Percentiles rank a stretch among this genome's conserved stretches.
Conservation (phyloP, 768 basidiomycete species). For the Rubroboletus satanas region DNA sequence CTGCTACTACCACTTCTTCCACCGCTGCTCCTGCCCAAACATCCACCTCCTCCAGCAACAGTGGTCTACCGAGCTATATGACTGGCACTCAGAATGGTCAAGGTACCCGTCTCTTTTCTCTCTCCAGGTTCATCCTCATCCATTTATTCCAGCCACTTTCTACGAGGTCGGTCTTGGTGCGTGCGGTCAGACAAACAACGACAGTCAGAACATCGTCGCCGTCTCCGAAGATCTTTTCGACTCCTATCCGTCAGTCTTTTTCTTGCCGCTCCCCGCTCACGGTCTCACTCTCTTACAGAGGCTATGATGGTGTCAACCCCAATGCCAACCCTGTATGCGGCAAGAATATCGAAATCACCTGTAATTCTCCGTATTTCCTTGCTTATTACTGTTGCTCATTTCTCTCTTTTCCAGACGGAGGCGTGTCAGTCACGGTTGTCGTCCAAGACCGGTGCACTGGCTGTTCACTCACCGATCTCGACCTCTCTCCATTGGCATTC, state of each 20-base stretch:
- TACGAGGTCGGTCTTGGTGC: conserved; percentile 38
- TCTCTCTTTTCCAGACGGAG: conserved; percentile 40
- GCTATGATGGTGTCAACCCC: conserved; percentile 56
- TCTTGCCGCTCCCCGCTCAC: not conserved
- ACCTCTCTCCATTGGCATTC: conserved; percentile 64
- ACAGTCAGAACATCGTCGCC: conserved; percentile 34
- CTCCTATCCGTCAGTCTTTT: conserved; percentile 29
- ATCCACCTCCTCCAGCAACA: conserved; percentile 6
- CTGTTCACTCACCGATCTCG: conserved; percentile 51
- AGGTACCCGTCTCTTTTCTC: conserved; percentile 26
- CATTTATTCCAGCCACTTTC: conserved; percentile 28
- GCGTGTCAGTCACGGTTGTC: conserved; percentile 44
- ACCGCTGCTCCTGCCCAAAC: conserved; percentile 15
- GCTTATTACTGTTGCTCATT: conserved; percentile 2
- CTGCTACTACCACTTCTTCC: conserved; percentile 4
- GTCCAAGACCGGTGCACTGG: conserved; percentile 62
- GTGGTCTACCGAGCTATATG: conserved; percentile 37
- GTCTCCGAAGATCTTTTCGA: conserved; percentile 35
- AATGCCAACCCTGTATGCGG: conserved; percentile 75
- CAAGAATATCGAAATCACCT: conserved; percentile 40
- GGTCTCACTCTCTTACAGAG: conserved; percentile 34
- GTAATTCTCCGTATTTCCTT: conserved; percentile 36
- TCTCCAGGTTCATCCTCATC: not conserved
- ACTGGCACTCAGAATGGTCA: conserved; percentile 48
- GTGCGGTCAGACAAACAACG: conserved; percentile 36